Conservation (phyloP, 768 basidiomycete genomes). For the Tricholoma sp. region DNA sequence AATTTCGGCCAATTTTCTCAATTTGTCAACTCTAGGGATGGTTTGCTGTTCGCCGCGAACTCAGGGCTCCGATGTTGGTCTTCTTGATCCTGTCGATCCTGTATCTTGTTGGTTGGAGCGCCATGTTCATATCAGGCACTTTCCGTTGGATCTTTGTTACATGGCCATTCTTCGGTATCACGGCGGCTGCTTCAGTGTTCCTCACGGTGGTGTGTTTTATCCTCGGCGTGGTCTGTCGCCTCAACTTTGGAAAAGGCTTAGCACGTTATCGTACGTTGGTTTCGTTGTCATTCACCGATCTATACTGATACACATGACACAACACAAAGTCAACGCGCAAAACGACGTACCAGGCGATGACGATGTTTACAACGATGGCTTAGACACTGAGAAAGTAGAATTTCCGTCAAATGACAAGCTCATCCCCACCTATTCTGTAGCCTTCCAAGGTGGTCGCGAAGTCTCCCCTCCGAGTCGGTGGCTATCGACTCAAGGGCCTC, state of each 20-base stretch:
- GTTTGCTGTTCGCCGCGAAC: conserved; percentile 69
- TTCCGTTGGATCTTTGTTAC: conserved; percentile 75
- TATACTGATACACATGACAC: conserved; percentile 10
- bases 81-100: conserved; percentile 59
- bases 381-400: conserved; percentile 52
- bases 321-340: conserved; percentile 45
- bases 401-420: conserved; percentile 52
- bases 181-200: conserved; percentile 51
- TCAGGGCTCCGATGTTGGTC: conserved; percentile 48
- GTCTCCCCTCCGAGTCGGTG: conserved; percentile 32
- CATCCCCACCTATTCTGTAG: conserved; percentile 50
- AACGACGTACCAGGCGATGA: conserved; percentile 39
- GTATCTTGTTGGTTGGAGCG: conserved; percentile 65
- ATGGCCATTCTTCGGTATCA: conserved; percentile 71
- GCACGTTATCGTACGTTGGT: conserved; percentile 52
- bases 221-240: conserved; percentile 60
- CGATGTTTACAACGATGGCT: conserved; percentile 28
- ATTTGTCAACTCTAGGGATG: conserved; percentile 47
- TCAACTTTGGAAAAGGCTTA: conserved; percentile 78
- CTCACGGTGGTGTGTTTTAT: conserved; percentile 52
- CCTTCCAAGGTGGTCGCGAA: conserved; percentile 29
- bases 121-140: conserved; percentile 67
- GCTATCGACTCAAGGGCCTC: conserved; percentile 39
- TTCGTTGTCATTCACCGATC: neutral
- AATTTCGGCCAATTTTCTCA: conserved; percentile 4